Conservation (phyloP, 78 protist species). For the Speleostelium caveatum region DNA sequence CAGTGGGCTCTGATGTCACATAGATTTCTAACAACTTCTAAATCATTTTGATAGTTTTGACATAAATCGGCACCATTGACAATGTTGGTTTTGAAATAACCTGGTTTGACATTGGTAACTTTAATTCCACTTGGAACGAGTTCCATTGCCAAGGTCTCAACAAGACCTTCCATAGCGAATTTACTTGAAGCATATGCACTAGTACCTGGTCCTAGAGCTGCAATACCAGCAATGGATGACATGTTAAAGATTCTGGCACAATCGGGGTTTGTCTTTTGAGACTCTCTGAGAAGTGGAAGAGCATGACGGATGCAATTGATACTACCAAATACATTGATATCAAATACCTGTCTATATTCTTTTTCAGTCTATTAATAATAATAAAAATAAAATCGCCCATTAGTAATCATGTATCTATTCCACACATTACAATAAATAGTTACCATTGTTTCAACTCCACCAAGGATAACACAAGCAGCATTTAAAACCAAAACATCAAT, state of each 20-base stretch:
- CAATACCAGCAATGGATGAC: constrained; percentile 7
- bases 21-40: too few species aligned
- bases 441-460: neutral
- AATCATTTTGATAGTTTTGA: too few species aligned
- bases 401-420: too few species aligned
- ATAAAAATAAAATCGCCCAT: too few species aligned
- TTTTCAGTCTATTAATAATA: too few species aligned
- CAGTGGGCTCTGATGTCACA: neutral
- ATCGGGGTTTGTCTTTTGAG: neutral
- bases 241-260: neutral
- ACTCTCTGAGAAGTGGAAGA: constrained; percentile 8
- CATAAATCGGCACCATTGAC: neutral
- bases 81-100: constrained; percentile 18
- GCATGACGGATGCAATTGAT: neutral
- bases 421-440: too few species aligned
- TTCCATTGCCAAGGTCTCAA: neutral
- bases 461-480: neutral
- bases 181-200: constrained; percentile 1
- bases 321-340: neutral
- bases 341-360: neutral
- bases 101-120: constrained; percentile 10
- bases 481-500: neutral
- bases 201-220: constrained; percentile 1
- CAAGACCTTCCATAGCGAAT: constrained; percentile 16
- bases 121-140: neutral